Evolutionary conservation across 495 filamentous ascomycete species (phyloP).

Genomic region (Lepraria neglecta): DNA sequence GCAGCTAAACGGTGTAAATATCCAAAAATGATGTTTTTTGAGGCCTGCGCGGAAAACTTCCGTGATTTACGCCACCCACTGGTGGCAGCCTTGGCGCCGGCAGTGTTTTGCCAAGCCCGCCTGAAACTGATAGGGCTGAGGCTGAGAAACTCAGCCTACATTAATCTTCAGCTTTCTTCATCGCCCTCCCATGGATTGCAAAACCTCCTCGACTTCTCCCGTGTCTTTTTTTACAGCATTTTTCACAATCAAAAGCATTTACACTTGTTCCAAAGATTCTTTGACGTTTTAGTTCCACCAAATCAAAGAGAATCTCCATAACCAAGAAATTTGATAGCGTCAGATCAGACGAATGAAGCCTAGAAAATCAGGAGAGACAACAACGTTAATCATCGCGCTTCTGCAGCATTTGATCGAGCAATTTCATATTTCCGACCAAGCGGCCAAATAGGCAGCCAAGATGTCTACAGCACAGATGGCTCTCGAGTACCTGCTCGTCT

Average conservation of each 20-base stretch:
- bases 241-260: background rate
- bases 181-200: background rate
- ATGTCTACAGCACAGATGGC: constrained; percentile 25
- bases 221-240: background rate
- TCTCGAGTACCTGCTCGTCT: constrained; percentile 27
- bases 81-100: constrained; percentile 10
- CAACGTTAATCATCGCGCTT: too few species aligned
- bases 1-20: too few species aligned
- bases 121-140: constrained; percentile 3
- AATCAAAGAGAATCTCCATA: background rate
- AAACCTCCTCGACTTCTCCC: background rate
- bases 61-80: too few species aligned
- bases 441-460: background rate
- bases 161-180: constrained; percentile 10
- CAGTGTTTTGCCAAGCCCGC: background rate
- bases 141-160: constrained; percentile 5
- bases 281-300: background rate
- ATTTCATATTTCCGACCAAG: background rate
- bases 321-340: too few species aligned
- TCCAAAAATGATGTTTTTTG: too few species aligned
- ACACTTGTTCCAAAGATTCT: background rate
- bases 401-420: too few species aligned
- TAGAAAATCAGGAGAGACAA: too few species aligned
- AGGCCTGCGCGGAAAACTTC: too few species aligned
- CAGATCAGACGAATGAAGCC: too few species aligned